Conservation (phyloP, 2,329 filamentous ascomycete genomes). For the Colletotrichum tropicale region DNA sequence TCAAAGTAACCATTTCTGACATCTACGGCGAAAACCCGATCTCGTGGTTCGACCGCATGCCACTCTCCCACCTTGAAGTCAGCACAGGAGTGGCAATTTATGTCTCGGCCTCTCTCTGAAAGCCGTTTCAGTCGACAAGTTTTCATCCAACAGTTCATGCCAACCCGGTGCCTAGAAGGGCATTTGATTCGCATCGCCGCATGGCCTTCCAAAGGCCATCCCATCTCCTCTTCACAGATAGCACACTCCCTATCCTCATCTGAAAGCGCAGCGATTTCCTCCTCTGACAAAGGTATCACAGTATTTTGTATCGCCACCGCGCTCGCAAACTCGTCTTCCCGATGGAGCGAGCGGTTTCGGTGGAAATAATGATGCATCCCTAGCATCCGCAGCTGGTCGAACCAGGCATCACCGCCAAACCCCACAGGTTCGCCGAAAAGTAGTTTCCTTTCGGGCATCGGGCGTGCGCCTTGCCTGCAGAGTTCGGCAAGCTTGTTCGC, state of each 20-base stretch:
- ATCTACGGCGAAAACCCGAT: background rate
- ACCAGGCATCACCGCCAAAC: background rate
- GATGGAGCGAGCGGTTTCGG: background rate
- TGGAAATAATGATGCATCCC: background rate
- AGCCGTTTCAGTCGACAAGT: background rate
- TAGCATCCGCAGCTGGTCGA: background rate
- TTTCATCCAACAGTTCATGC: slow-evolving; percentile 4
- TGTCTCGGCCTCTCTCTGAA: background rate
- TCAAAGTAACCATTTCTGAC: background rate
- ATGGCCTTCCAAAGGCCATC: background rate
- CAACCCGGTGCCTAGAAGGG: background rate
- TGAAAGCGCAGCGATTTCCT: background rate
- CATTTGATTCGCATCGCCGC: background rate
- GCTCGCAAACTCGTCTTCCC: background rate
- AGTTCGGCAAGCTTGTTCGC: background rate
- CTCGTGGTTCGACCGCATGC: background rate
- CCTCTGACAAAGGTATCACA: background rate
- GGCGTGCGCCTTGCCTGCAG: background rate
- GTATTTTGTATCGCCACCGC: background rate
- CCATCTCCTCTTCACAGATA: background rate
- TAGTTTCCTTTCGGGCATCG: background rate
- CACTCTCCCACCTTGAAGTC: background rate
- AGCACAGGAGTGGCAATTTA: background rate
- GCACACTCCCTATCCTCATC: background rate
- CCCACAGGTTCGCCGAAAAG: background rate